Conservation (phyloP, 2,329 filamentous ascomycete genomes). For the Aaosphaeria pasadenensis region DNA sequence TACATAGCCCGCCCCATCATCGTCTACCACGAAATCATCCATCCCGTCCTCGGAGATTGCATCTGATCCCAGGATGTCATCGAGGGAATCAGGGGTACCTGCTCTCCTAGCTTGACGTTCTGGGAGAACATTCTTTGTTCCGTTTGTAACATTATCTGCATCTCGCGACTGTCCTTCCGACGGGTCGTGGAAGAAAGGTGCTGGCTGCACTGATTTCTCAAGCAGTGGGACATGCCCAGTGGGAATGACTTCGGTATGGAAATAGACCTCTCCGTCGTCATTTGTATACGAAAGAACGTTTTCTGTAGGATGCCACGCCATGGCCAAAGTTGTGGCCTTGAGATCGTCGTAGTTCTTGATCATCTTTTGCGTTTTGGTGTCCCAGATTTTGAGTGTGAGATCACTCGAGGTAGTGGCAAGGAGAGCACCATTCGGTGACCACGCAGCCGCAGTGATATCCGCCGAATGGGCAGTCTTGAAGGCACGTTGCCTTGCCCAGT, state of each 20-base stretch:
- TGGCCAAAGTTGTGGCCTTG: constrained; percentile 71
- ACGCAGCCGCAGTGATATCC: constrained; percentile 82
- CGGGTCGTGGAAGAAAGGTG: constrained; percentile 83
- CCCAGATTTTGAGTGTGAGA: constrained; percentile 76
- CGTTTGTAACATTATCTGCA: constrained; percentile 56
- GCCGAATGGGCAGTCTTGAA: constrained; percentile 79
- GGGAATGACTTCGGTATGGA: constrained; percentile 68
- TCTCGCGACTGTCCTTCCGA: constrained; percentile 68
- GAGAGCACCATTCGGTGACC: constrained; percentile 93
- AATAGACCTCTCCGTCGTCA: constrained; percentile 88
- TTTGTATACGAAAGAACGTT: constrained; percentile 92
- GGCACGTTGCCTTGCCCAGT: constrained; percentile 81
- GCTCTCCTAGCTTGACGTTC: constrained; percentile 48
- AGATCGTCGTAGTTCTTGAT: constrained; percentile 72
- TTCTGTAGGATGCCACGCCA: constrained; percentile 86
- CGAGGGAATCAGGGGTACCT: constrained; percentile 72
- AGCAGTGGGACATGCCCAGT: constrained; percentile 49
- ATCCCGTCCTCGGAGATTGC: constrained; percentile 53
- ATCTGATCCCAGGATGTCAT: constrained; percentile 70
- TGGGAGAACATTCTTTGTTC: constrained; percentile 52
- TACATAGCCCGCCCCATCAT: constrained; percentile 89
- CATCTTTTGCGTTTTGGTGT: constrained; percentile 80
- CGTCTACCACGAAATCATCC: constrained; percentile 88
- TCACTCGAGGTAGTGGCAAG: constrained; percentile 63
- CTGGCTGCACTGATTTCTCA: constrained; percentile 61